Base-by-base conservation (phyloP, 495 filamentous ascomycete species). In the Neurospora sp. region DNA sequence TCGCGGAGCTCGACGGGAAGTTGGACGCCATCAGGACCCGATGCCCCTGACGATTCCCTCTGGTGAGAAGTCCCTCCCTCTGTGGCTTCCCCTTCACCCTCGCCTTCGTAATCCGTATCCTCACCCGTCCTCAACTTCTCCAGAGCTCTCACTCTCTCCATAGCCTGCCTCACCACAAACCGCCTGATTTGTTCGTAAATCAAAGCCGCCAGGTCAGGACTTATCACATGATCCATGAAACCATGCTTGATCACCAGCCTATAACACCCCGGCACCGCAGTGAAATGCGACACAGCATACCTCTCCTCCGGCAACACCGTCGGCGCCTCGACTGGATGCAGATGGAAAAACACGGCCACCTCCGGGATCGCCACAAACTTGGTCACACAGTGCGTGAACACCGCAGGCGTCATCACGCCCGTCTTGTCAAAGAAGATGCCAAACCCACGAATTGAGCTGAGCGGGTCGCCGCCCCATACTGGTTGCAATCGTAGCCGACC, bases 381-480 rank as follows among this genome's bases (percentile, higher is more conserved):
- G 69, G 83, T 85, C 14, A 91, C 80, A 74, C 90, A 91, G 68
- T 91, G 89, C 8, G 87, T 85, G 71, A 90, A 91, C 4, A 90
- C 89, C 2, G 84, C 84, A 1, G 89, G 89, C 1, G 81, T 84
- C 31, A 81, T 72, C 22, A 83, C 76, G 27, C 89, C 89, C 7
- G 87, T 82, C 76, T 91, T 91, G 79, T 91, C 89, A 72, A 91
- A 91, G 78, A 89, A 91, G 4, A 91, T 85, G 3, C 87, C 89
- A 9, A 91, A 78, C 1, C 89, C 89, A 18, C 82, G 80, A 37
- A 86, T 83, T 0, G 75, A 79, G 44, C 81, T 83, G 12, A 90
- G 75, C 0, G 76, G 72, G 3, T 81, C 83, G 70, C 84, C 83
- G 16, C 87, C 87, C 78, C 85, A 87, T 7, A 76, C 75, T 2